These are phyloP conservation scores for Psilocybe mexicana DNA, from an alignment of 1,284 basidiomycete species.

Conservation along the genomic window DNA sequence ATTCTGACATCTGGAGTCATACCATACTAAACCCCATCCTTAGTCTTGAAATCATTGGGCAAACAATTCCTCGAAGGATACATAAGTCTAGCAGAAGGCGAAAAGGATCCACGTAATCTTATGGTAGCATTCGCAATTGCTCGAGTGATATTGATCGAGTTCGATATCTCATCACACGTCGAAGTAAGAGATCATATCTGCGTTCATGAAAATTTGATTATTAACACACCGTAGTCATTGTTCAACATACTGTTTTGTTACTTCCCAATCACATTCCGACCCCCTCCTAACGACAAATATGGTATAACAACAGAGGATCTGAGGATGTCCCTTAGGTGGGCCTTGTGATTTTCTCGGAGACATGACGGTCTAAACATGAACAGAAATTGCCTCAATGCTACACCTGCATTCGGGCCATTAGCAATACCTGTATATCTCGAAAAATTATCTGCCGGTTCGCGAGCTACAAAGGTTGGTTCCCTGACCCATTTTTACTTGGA, in stretches of 20 bases:
- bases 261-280: conserved; percentile 97
- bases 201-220: background rate
- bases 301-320: conserved; percentile 91
- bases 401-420: conserved; percentile 80
- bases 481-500: conserved; percentile 2
- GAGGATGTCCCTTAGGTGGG: conserved; percentile 69
- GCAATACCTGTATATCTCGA: conserved; percentile 92
- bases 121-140: conserved; percentile 89
- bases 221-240: conserved; percentile 57
- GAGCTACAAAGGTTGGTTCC: conserved; percentile 77
- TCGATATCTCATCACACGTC: conserved; percentile 72
- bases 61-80: conserved; percentile 79
- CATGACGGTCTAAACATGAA: conserved; percentile 8
- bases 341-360: background rate
- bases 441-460: conserved; percentile 85
- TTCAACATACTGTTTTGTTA: conserved; percentile 99
- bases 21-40: conserved; percentile 6
- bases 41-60: conserved; percentile 74
- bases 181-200: conserved; percentile 58
- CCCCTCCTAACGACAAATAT: conserved; percentile 93
- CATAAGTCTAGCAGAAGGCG: conserved; percentile 82
- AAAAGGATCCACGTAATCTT: conserved; percentile 97
- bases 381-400: conserved; percentile 72
- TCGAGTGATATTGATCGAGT: conserved; percentile 84
- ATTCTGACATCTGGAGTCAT: background rate